Evolutionary conservation across 2,329 filamentous ascomycete species (phyloP).

Genomic region (Neoascochyta sp.): DNA sequence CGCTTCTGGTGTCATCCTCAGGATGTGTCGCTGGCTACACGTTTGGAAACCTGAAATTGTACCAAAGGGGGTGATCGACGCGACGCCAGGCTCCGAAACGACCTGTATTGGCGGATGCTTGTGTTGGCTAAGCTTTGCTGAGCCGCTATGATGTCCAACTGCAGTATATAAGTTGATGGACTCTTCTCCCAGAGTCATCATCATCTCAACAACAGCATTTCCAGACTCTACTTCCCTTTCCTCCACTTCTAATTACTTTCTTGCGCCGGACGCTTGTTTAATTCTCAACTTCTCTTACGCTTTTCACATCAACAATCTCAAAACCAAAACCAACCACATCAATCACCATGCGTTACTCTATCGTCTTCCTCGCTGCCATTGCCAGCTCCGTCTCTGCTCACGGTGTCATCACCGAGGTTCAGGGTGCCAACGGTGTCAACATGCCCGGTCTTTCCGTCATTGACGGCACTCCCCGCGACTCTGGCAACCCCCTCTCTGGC

Average conservation of each 20-base stretch:
- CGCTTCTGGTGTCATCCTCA: constrained; percentile 22
- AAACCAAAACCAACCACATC: constrained; percentile 9
- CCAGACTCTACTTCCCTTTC: constrained; percentile 26
- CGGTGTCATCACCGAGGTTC: constrained; percentile 55
- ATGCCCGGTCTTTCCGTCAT: constrained; percentile 62
- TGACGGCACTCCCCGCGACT: constrained; percentile 67
- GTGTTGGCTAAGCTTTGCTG: constrained; percentile 28
- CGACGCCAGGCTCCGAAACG: constrained; percentile 4
- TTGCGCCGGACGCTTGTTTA: constrained; percentile 38
- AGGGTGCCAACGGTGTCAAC: constrained; percentile 59
- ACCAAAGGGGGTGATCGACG: constrained; percentile 4
- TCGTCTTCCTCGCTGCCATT: constrained; percentile 48
- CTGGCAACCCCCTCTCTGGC: constrained; percentile 58
- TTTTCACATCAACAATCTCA: constrained; percentile 14
- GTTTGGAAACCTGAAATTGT: constrained; percentile 12
- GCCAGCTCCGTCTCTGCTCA: constrained; percentile 53
- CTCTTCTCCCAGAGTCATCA: constrained; percentile 13
- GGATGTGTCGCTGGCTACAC: constrained; percentile 7
- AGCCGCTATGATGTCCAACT: constrained; percentile 1
- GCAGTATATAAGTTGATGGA: constrained; percentile 26
- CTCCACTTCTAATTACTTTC: constrained; percentile 26
- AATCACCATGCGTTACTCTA: constrained; percentile 49
- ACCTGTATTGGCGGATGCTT: constrained; percentile 23
- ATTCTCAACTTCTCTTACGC: constrained; percentile 15
- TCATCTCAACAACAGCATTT: constrained; percentile 31